Evolutionary conservation across 208 protist species (phyloP), one percentile per base, ranked within the genome.

Genomic region (Leishmania tropica): DNA sequence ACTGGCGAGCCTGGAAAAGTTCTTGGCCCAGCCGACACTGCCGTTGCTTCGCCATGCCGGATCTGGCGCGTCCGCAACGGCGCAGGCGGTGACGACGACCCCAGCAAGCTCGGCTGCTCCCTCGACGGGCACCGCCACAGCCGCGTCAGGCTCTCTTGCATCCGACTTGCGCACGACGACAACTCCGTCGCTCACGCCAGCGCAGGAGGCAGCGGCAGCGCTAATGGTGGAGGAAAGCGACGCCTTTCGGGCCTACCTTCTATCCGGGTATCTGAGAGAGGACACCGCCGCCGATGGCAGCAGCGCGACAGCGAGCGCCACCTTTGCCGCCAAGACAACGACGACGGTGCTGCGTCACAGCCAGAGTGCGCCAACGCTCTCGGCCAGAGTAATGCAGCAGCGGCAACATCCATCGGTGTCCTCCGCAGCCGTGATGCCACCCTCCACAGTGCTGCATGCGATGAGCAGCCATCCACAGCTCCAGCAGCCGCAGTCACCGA

Each of bases 1-100:
- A 13, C 84, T 89, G 31, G 78, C 71, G 3, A 83, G 80, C n/a
- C 80, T 91, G 11, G 87, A 91, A 75, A 62, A 42, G 24, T 89
- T 91, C 47, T 42, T 91, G 21, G 74, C 76, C 8, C 76, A 87
- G 47, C 77, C 76, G 1, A 87, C 79, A 0, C n/a, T 84, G 6
- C 70, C 79, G 53, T 48, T 87, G 51, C 60, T 81, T 37, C 76
- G 76, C 24, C 40, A 42, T 35, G 42, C 51, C 11, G 53, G 21
- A 37, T 19, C 58, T 56, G 24, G 17, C 64, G 48, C 19, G 8
- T 64, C 51, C 11, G 54, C 10, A n/a, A n/a, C 40, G 5, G n/a
- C 78, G 42, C 28, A 42, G 54, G 72, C 53, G 15, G 17, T 13
- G 31, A 31, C 45, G 21, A 45, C 78, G 28, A 51, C 47, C 35